Percentiles rank a stretch among this genome's conserved stretches.
These are phyloP conservation scores for Microstegium vimineum DNA, from an alignment of 176 grass and related monocot genomes.

Conservation along the genomic window DNA sequence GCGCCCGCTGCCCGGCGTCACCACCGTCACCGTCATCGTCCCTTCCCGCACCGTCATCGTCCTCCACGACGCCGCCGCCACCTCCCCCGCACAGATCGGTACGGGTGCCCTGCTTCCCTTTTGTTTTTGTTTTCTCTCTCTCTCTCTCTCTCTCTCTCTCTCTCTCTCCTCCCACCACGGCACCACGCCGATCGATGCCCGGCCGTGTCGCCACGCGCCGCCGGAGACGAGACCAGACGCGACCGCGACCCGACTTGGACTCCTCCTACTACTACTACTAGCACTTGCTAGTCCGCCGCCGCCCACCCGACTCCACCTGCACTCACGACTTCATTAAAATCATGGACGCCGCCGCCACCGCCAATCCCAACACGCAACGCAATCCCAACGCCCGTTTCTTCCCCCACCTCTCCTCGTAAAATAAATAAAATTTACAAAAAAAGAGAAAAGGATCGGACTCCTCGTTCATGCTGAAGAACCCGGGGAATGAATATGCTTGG, in stretches of 20 bases:
- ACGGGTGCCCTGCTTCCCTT: background rate
- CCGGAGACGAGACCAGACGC: too few relatives aligned
- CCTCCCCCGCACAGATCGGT: constrained; percentile 71
- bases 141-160: too few relatives aligned
- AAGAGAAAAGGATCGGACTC: background rate
- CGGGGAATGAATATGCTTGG: background rate
- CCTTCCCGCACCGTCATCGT: constrained; percentile 92
- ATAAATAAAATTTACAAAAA: background rate
- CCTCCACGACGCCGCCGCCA: constrained; percentile 53
- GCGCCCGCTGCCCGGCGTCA: constrained; percentile 51
- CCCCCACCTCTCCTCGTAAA: background rate
- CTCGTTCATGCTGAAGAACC: background rate
- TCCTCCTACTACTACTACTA: background rate
- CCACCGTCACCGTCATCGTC: constrained; percentile 73
- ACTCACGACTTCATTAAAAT: background rate
- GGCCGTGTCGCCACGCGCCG: too few relatives aligned
- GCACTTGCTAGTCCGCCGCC: too few relatives aligned
- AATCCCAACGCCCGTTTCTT: too few relatives aligned
- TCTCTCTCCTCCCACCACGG: background rate
- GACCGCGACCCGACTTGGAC: background rate
- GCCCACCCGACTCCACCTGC: too few relatives aligned
- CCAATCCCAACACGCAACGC: background rate
- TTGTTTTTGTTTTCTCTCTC: too few relatives aligned
- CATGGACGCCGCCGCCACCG: background rate
- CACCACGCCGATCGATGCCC: too few relatives aligned